Base-by-base conservation (phyloP, 2,329 filamentous ascomycete species). In the Penicillium capsulatum region DNA sequence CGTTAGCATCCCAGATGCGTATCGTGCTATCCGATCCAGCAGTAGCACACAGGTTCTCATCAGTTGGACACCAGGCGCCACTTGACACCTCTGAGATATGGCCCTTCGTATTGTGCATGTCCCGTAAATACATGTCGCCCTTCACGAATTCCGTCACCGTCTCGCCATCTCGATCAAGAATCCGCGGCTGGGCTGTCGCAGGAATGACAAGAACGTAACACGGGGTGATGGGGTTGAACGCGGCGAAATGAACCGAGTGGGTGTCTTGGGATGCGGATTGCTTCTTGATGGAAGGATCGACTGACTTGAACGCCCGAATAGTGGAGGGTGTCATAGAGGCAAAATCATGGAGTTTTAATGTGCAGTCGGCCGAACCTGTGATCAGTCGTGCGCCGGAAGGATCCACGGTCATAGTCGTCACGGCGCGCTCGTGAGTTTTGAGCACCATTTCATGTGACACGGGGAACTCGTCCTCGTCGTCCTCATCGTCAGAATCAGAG, bases 91-190 rank as follows among this genome's bases (percentile, higher is more conserved):
- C 92, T 3, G 90, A 90, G 36, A 96, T 82, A 66, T 98, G 92
- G 1, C 92, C 92, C 63, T 96, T 97, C 3, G 92, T 98, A 62
- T 97, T 90, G 66, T 96, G 80, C 84, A 97, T 94, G 63, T 98
- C 92, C 38, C 91, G 79, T 51, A 98, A 70, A 58, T 98, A 98
- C 90, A 97, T 97, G 62, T 98, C 92, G 31, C 92, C 92, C 68
- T 98, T 98, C 53, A 89, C 84, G 51, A 95, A 97, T 59, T 96
- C 89, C 1, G 84, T 83, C 34, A 94, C 56, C 6, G 85, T 75
- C 31, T 94, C 87, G 27, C 92, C 92, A 68, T 98, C 91, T 57
- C 92, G 81, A 54, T 80, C 86, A 63, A 97, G 75, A 16, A 98
- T 81, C 63, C 89, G 90, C 9, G 91, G 87, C 63, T 97, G 91